phyloP scores from a whole-genome alignment of 306 rosid genomes.

The Dicorynia guianensis region DNA sequence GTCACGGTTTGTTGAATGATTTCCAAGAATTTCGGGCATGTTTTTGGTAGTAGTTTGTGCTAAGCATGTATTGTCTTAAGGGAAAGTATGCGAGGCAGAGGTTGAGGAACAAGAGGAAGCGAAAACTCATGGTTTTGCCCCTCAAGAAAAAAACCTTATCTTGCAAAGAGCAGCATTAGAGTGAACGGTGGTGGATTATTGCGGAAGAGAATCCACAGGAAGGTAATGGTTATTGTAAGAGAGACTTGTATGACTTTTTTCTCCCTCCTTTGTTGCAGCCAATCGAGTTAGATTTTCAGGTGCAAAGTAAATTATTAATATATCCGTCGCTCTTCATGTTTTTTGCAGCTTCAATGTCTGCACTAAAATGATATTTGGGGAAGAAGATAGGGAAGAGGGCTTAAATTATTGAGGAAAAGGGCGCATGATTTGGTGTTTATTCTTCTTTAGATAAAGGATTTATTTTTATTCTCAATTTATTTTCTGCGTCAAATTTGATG shows the following conservation, averaged over 20 bases:
- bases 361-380: too few species aligned
- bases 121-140: slow-evolving; percentile 41
- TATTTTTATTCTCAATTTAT: too few species aligned
- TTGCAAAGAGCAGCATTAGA: neutral
- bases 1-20: slow-evolving; percentile 25
- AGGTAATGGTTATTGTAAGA: slow-evolving; percentile 43
- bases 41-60: slow-evolving; percentile 51
- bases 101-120: slow-evolving; percentile 15
- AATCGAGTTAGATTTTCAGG: slow-evolving; percentile 12
- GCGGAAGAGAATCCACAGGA: slow-evolving; percentile 61
- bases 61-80: slow-evolving; percentile 39
- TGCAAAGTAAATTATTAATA: slow-evolving; percentile 22
- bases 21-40: slow-evolving; percentile 42
- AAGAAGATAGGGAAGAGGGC: too few species aligned
- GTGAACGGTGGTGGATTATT: neutral
- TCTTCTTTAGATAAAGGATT: too few species aligned
- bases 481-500: too few species aligned
- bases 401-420: too few species aligned
- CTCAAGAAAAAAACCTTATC: neutral
- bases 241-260: slow-evolving; percentile 6
- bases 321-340: slow-evolving; percentile 3
- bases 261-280: neutral
- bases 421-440: too few species aligned
- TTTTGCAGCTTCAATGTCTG: too few species aligned
- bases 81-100: slow-evolving; percentile 33